Percentiles rank a stretch among this genome's conserved stretches.
phyloP scores from a whole-genome alignment of 768 basidiomycete species.

The Cystobasidium tubakii region DNA sequence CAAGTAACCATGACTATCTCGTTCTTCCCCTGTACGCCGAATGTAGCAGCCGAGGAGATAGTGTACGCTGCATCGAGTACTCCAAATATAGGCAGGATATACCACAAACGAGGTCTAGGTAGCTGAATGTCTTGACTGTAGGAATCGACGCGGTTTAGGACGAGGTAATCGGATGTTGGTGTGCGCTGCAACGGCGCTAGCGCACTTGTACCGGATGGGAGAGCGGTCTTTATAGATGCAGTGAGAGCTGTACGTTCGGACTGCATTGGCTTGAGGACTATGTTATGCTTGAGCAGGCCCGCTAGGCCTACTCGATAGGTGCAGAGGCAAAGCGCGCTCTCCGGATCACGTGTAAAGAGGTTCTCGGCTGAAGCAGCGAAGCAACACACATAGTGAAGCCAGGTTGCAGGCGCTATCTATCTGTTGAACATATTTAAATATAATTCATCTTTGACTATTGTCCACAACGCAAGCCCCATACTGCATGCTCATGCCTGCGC shows the following conservation, averaged over 20 bases:
- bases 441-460: no score
- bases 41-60: not conserved
- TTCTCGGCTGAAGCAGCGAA: not conserved
- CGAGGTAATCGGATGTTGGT: slow-evolving; percentile 26
- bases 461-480: no score
- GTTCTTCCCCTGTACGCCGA: slow-evolving; percentile 6
- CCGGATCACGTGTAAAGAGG: not conserved
- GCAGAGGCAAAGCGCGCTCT: not conserved
- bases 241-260: not conserved
- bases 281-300: not conserved
- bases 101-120: slow-evolving; percentile 27
- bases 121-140: slow-evolving; percentile 17
- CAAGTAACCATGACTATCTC: slow-evolving; percentile 7
- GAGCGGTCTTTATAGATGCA: not conserved
- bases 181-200: slow-evolving; percentile 1
- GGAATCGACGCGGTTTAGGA: not conserved
- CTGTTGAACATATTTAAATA: no score
- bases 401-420: not conserved
- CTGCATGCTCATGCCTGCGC: slow-evolving; percentile 10
- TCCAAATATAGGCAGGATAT: slow-evolving; percentile 3
- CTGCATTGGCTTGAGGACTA: not conserved
- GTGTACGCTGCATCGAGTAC: slow-evolving; percentile 10
- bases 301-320: not conserved
- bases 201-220: not conserved
- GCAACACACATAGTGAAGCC: not conserved